Conservation (phyloP, 257 asterid genomes). For the Linaria vulgaris region DNA sequence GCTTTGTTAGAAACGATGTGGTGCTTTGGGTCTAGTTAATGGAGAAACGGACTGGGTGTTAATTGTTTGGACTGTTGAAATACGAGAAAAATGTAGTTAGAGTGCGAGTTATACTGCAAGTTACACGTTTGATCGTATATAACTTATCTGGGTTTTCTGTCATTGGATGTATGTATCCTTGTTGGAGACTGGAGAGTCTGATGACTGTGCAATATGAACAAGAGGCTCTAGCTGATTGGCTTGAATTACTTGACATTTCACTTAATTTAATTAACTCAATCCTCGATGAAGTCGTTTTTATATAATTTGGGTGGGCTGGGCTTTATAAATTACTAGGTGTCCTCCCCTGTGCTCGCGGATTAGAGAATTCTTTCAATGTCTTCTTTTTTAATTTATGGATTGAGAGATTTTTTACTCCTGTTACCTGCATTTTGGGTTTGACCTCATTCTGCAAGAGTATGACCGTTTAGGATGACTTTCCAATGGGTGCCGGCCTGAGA, state of each 20-base stretch:
- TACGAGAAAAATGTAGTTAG: too few species aligned
- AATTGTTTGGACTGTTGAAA: too few species aligned
- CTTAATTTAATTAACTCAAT: neutral
- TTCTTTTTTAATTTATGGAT: neutral
- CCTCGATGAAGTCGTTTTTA: neutral
- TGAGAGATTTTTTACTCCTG: neutral
- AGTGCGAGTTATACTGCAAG: too few species aligned
- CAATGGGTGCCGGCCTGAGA: constrained; percentile 1
- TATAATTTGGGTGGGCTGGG: neutral
- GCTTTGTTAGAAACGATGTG: too few species aligned
- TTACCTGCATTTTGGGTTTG: neutral
- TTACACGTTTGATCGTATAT: too few species aligned
- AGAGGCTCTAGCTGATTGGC: neutral
- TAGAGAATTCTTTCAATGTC: neutral
- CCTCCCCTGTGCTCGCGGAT: constrained; percentile 5
- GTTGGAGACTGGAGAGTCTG: too few species aligned
- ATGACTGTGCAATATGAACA: too few species aligned
- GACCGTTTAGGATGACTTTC: constrained; percentile 2
- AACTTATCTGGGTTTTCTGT: too few species aligned
- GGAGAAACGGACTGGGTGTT: too few species aligned
- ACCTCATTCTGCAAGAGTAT: neutral
- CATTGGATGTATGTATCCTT: too few species aligned
- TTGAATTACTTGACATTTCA: constrained; percentile 1
- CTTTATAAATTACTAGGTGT: too few species aligned
- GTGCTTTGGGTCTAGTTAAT: too few species aligned